These are phyloP conservation scores for Brassica rapa DNA, from an alignment of 345 rosid species.

Conservation along the genomic window DNA sequence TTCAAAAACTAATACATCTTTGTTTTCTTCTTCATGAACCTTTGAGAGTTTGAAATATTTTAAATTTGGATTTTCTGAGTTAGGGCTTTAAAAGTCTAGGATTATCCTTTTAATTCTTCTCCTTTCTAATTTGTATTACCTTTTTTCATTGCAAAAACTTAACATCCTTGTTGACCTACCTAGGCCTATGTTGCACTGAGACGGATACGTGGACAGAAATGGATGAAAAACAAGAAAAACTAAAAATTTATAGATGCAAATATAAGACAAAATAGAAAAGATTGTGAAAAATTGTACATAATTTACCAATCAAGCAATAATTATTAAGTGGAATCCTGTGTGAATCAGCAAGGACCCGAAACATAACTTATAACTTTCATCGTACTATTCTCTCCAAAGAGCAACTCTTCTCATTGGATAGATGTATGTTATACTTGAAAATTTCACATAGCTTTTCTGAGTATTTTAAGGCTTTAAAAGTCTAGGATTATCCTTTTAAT, in stretches of 20 bases:
- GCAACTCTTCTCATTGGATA: too few relatives aligned
- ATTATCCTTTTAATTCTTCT: not conserved
- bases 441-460: not conserved
- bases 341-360: too few relatives aligned
- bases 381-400: too few relatives aligned
- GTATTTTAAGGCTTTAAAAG: not conserved
- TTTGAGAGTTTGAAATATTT: constrained; percentile 13
- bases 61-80: not conserved
- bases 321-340: too few relatives aligned
- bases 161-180: not conserved
- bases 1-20: not conserved
- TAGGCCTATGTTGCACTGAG: not conserved
- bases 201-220: too few relatives aligned
- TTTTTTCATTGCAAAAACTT: not conserved
- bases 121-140: not conserved
- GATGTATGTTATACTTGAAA: too few relatives aligned
- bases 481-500: not conserved
- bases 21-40: not conserved
- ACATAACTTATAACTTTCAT: too few relatives aligned
- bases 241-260: not conserved
- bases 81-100: not conserved
- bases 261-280: too few relatives aligned
- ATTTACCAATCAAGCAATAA: too few relatives aligned
- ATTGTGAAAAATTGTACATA: too few relatives aligned
- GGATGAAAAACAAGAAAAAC: too few relatives aligned